Percentiles rank a stretch among this genome's conserved stretches.
Evolutionary conservation across 345 rosid genomes (phyloP).

Genomic region (Acer saccharum): DNA sequence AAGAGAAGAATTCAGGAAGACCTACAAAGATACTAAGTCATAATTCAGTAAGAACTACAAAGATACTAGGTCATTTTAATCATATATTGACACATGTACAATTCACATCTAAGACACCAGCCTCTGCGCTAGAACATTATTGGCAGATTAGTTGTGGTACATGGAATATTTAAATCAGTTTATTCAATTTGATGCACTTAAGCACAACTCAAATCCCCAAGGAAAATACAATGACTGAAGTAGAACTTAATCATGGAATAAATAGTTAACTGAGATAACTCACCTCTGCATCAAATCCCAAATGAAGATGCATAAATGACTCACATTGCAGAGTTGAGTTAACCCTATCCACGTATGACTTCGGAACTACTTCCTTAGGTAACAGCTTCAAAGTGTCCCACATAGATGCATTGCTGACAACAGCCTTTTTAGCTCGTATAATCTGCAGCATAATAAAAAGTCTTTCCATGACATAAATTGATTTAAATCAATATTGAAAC

Average conservation of each 20-base stretch:
- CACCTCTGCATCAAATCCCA: constrained; percentile 87
- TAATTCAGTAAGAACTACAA: no score
- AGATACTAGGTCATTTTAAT: no score
- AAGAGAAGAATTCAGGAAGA: no score
- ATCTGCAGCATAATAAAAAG: constrained; percentile 47
- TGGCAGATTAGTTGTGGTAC: neutral
- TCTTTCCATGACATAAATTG: neutral
- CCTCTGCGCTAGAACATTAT: neutral
- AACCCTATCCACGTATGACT: constrained; percentile 50
- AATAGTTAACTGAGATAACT: neutral
- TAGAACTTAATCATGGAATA: neutral
- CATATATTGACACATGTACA: neutral
- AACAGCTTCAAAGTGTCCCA: constrained; percentile 83
- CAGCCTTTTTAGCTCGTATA: constrained; percentile 80
- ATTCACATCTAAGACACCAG: neutral
- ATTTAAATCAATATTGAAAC: neutral
- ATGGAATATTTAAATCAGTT: neutral
- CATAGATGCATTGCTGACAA: constrained; percentile 92
- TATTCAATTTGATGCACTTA: neutral
- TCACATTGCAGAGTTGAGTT: constrained; percentile 72
- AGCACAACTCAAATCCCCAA: neutral
- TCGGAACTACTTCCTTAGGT: constrained; percentile 66
- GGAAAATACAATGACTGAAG: neutral
- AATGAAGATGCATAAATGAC: constrained; percentile 99
- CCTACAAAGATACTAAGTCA: no score